phyloP scores from a whole-genome alignment of 2,329 filamentous ascomycete species.

The Ophiostoma ulmi region DNA sequence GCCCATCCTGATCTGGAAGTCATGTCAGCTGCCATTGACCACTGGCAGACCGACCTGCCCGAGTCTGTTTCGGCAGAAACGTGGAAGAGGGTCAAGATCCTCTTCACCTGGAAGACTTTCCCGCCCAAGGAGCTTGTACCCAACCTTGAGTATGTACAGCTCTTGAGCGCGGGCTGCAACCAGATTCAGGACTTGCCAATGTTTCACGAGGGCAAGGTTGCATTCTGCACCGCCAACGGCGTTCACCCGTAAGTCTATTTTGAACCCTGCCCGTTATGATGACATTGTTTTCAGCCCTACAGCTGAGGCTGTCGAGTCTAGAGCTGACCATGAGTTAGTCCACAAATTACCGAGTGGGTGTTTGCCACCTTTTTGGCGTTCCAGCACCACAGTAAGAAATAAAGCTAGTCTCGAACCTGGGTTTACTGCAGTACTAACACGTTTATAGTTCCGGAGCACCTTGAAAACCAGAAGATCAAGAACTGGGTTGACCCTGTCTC shows the following conservation, averaged over 20 bases:
- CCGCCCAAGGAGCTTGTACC: slow-evolving; percentile 35
- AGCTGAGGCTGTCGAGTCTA: background rate
- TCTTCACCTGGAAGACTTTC: slow-evolving; percentile 21
- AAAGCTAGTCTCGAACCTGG: background rate
- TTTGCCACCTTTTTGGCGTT: slow-evolving; percentile 48
- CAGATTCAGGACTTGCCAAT: slow-evolving; percentile 43
- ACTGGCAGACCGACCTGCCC: background rate
- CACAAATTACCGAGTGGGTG: slow-evolving; percentile 55
- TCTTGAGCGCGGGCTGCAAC: slow-evolving; percentile 52
- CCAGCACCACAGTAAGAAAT: slow-evolving; percentile 43
- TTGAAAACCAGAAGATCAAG: slow-evolving; percentile 41
- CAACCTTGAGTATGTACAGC: slow-evolving; percentile 49
- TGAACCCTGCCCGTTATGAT: background rate
- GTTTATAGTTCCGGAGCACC: slow-evolving; percentile 41
- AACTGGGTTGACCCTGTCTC: slow-evolving; percentile 36
- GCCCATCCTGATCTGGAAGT: background rate
- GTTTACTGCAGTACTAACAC: background rate
- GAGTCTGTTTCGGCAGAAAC: background rate
- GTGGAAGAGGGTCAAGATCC: background rate
- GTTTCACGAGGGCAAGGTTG: slow-evolving; percentile 45
- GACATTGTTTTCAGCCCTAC: background rate
- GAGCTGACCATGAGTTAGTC: slow-evolving; percentile 33
- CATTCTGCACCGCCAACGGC: slow-evolving; percentile 52
- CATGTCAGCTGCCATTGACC: background rate
- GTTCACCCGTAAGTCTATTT: slow-evolving; percentile 40